These are phyloP conservation scores for Berberis vulgaris DNA, from an alignment of 164 flowering plant species.

Conservation along the genomic window DNA sequence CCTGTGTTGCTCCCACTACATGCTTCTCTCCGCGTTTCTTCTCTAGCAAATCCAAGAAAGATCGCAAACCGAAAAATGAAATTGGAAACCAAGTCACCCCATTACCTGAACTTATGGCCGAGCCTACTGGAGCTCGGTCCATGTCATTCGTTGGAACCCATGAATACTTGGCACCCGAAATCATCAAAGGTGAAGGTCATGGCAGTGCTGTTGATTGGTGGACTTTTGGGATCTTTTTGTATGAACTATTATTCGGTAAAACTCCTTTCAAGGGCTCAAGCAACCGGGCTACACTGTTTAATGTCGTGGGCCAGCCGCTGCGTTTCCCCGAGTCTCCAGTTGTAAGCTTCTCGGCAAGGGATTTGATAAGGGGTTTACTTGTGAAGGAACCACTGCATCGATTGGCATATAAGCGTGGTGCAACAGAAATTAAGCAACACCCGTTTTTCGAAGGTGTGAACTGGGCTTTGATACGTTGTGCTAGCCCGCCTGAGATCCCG, in stretches of 20 bases:
- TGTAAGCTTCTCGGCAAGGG: constrained; percentile 43
- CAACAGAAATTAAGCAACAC: too few relatives aligned
- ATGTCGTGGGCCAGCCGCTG: too few relatives aligned
- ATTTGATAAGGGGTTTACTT: constrained; percentile 75
- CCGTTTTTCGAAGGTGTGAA: too few relatives aligned
- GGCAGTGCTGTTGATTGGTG: constrained; percentile 98
- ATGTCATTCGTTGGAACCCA: too few relatives aligned
- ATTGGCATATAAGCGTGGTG: constrained; percentile 38
- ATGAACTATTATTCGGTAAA: too few relatives aligned
- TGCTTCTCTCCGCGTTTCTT: constrained; percentile 80
- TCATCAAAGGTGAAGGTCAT: constrained; percentile 65
- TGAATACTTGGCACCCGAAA: too few relatives aligned
- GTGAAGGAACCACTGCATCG: constrained; percentile 83
- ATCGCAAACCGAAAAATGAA: constrained; percentile 49
- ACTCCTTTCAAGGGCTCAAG: constrained; percentile 56
- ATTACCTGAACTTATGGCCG: too few relatives aligned
- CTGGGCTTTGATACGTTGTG: constrained; percentile 23
- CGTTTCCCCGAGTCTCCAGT: too few relatives aligned
- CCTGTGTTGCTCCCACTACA: constrained; percentile 70
- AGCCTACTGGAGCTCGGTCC: too few relatives aligned
- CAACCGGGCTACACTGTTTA: constrained; percentile 76
- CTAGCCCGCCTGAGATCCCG: constrained; percentile 80
- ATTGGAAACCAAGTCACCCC: constrained; percentile 38
- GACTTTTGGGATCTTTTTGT: constrained; percentile 80
- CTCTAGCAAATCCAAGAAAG: constrained; percentile 7